Evolutionary conservation across 345 rosid species (phyloP).

Genomic region (Combretum micranthum): DNA sequence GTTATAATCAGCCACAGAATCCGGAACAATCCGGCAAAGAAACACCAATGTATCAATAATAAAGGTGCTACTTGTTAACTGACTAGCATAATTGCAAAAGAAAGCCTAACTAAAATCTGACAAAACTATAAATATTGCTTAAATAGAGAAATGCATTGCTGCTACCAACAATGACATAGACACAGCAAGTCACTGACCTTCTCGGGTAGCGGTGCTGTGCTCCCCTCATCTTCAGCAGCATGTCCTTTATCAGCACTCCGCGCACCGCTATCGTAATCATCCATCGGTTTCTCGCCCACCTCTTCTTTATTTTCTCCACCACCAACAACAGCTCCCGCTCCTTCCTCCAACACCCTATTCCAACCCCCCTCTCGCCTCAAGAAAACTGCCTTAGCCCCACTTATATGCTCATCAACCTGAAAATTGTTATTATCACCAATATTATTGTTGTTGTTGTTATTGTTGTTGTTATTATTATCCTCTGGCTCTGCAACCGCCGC

Average conservation of each 20-base stretch:
- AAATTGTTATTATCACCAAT: too few relatives aligned
- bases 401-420: conserved; percentile 9
- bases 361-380: conserved; percentile 6
- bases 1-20: neutral
- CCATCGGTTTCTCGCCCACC: conserved; percentile 28
- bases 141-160: neutral
- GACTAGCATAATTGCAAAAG: too few relatives aligned
- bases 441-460: too few relatives aligned
- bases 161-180: neutral
- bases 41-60: too few relatives aligned
- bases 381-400: conserved; percentile 9
- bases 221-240: conserved; percentile 36
- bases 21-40: too few relatives aligned
- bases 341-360: conserved; percentile 10
- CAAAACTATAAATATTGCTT: too few relatives aligned
- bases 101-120: too few relatives aligned
- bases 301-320: conserved; percentile 14
- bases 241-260: conserved; percentile 20
- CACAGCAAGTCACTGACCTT: conserved; percentile 15
- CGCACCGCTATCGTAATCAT: conserved; percentile 18
- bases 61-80: too few relatives aligned
- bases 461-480: neutral
- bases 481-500: conserved; percentile 14
- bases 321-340: conserved; percentile 5
- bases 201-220: conserved; percentile 34